A percentile compares a stretch with the other conserved stretches of the same genome.
These are phyloP conservation scores for Lodderomyces margitis DNA, from an alignment of 1,139 yeast genomes.

Conservation along the genomic window DNA sequence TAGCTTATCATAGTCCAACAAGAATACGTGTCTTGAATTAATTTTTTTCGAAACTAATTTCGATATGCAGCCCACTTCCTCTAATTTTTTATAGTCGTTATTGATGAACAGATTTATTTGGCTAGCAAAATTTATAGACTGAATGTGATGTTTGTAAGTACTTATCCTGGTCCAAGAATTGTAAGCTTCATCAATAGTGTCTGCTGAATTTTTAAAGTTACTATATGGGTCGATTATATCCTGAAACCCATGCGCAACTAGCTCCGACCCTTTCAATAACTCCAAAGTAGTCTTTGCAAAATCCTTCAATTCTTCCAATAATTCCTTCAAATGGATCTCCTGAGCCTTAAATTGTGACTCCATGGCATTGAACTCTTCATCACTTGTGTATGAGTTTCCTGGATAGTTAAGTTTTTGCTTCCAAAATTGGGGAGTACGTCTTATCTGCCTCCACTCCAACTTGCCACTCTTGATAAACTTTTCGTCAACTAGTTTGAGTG, in stretches of 20 bases:
- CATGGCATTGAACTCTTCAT: slow-evolving; percentile 37
- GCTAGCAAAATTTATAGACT: slow-evolving; percentile 7
- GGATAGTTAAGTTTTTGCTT: slow-evolving; percentile 31
- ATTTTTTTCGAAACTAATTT: slow-evolving; percentile 27
- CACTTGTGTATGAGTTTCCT: slow-evolving; percentile 28
- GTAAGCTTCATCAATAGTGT: slow-evolving; percentile 11
- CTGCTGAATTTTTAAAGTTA: slow-evolving; percentile 14
- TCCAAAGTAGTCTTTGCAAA: slow-evolving; percentile 16
- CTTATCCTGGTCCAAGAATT: slow-evolving; percentile 12
- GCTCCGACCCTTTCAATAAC: slow-evolving; percentile 18
- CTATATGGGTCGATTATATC: slow-evolving; percentile 30
- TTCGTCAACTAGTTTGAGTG: slow-evolving; percentile 20
- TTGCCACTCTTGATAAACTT: slow-evolving; percentile 13
- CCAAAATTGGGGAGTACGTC: slow-evolving; percentile 30
- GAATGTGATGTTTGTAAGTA: slow-evolving; percentile 11
- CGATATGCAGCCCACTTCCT: slow-evolving; percentile 16
- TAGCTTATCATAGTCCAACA: slow-evolving; percentile 36
- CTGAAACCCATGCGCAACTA: slow-evolving; percentile 19
- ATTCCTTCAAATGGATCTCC: slow-evolving; percentile 6
- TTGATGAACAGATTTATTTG: slow-evolving; percentile 8
- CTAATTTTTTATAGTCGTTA: slow-evolving; percentile 17
- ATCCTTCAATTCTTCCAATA: slow-evolving; percentile 6
- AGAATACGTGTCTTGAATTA: slow-evolving; percentile 27
- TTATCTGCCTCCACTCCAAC: slow-evolving; percentile 28
- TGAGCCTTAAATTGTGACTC: slow-evolving; percentile 15